Conservation (phyloP, 2,329 filamentous ascomycete genomes). For the Fusarium sp. region DNA sequence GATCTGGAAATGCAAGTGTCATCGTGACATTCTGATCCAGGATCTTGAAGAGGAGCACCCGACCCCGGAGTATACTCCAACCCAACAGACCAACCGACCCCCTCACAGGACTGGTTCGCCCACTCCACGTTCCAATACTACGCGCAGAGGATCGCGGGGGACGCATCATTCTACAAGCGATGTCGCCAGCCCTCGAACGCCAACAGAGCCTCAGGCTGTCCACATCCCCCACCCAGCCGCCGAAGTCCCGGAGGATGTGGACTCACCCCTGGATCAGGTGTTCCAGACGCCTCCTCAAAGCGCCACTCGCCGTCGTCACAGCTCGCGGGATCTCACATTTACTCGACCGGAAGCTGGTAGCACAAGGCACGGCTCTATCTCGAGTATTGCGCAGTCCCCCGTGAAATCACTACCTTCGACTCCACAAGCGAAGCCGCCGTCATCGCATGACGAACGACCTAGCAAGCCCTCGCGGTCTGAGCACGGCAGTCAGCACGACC, state of each 20-base stretch:
- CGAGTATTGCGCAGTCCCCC: slow-evolving; percentile 45
- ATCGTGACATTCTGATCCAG: slow-evolving; percentile 83
- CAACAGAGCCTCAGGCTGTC: slow-evolving; percentile 37
- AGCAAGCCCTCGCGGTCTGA: slow-evolving; percentile 29
- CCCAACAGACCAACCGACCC: slow-evolving; percentile 37
- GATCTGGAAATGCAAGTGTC: slow-evolving; percentile 90
- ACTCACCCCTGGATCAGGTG: slow-evolving; percentile 43
- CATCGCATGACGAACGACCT: slow-evolving; percentile 34
- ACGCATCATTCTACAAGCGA: slow-evolving; percentile 42
- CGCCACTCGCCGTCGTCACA: slow-evolving; percentile 40
- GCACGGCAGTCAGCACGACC: slow-evolving; percentile 51
- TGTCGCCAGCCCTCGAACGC: slow-evolving; percentile 38
- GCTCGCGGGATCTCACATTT: slow-evolving; percentile 40
- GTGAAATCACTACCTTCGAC: slow-evolving; percentile 39
- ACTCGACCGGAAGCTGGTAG: slow-evolving; percentile 36
- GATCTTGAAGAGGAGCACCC: slow-evolving; percentile 80
- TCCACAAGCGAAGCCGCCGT: slow-evolving; percentile 29
- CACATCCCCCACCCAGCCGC: slow-evolving; percentile 30
- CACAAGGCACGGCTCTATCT: slow-evolving; percentile 45
- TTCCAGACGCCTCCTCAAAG: slow-evolving; percentile 47
- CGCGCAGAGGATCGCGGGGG: slow-evolving; percentile 43
- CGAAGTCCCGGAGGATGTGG: slow-evolving; percentile 32
- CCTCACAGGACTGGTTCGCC: slow-evolving; percentile 43
- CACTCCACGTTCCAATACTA: slow-evolving; percentile 36
- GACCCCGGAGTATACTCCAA: slow-evolving; percentile 35